Conservation (phyloP, 345 rosid species). For the Sapria himalayana region DNA sequence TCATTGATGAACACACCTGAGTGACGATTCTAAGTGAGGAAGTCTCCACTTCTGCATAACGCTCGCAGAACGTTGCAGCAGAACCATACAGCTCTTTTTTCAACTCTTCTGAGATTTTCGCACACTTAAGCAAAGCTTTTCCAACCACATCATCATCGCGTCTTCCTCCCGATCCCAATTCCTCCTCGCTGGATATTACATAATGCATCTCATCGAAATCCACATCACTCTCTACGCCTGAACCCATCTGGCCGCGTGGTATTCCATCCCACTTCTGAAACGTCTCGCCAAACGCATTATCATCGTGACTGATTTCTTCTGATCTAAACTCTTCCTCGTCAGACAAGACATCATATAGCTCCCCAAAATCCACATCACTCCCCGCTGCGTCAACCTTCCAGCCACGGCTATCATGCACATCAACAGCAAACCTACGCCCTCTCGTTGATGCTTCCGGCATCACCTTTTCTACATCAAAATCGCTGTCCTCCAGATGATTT, state of each 20-base stretch:
- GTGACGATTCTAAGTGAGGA: conserved; percentile 68
- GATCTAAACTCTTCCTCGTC: no score
- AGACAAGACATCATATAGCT: conserved; percentile 22
- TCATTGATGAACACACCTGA: conserved; percentile 24
- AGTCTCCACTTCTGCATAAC: conserved; percentile 69
- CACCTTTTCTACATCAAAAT: conserved; percentile 10
- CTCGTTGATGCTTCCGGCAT: conserved; percentile 11
- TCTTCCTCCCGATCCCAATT: conserved; percentile 1
- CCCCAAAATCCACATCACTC: conserved; percentile 15
- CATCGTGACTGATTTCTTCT: no score
- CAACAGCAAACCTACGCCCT: conserved; percentile 54
- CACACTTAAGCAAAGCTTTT: conserved; percentile 70
- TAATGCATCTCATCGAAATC: no score
- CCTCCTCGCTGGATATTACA: conserved; percentile 25
- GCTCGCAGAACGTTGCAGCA: conserved; percentile 36
- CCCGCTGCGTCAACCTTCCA: conserved; percentile 12
- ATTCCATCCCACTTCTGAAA: no score
- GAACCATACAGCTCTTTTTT: conserved; percentile 65
- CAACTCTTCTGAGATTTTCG: conserved; percentile 58
- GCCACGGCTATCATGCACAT: conserved; percentile 37
- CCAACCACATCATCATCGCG: conserved; percentile 63
- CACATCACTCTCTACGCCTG: no score
- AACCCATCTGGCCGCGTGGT: conserved; percentile 9
- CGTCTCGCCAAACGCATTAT: no score
- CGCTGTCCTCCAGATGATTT: conserved; percentile 28